Conservation (phyloP, 2,329 filamentous ascomycete species). For the Blastomyces percursus region DNA sequence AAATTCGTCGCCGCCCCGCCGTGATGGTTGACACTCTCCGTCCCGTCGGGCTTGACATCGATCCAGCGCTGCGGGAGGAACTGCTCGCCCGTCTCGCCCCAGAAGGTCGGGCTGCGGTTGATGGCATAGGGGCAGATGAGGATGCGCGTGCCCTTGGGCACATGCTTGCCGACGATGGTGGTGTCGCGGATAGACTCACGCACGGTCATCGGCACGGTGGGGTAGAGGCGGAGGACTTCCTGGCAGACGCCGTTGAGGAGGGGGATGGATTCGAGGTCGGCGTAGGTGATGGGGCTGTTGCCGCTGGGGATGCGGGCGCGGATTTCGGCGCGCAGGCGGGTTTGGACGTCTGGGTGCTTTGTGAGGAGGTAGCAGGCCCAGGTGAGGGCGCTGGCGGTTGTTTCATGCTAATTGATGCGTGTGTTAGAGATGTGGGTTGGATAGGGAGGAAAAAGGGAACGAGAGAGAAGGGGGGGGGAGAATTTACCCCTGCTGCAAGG, state of each 20-base stretch:
- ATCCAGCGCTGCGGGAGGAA: constrained; percentile 75
- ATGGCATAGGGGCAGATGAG: constrained; percentile 57
- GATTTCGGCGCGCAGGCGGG: constrained; percentile 41
- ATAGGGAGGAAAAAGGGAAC: not conserved
- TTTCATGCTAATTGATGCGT: constrained; percentile 37
- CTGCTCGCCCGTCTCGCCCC: constrained; percentile 59
- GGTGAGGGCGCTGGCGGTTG: constrained; percentile 43
- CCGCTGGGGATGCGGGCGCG: constrained; percentile 35
- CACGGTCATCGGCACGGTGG: constrained; percentile 31
- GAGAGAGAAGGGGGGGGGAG: not conserved
- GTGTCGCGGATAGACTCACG: constrained; percentile 33
- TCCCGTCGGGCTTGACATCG: constrained; percentile 42
- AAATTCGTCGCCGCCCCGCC: constrained; percentile 31
- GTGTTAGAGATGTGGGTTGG: constrained; percentile 15
- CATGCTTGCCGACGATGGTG: constrained; percentile 50
- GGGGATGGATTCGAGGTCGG: constrained; percentile 54
- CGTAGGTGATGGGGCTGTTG: constrained; percentile 19
- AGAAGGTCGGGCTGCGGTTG: constrained; percentile 58
- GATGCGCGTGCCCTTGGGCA: constrained; percentile 61
- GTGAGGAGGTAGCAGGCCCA: constrained; percentile 46
- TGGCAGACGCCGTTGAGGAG: constrained; percentile 69
- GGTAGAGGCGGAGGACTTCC: constrained; percentile 51
- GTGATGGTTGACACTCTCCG: constrained; percentile 43
- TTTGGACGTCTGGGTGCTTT: constrained; percentile 40
- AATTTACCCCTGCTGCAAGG: constrained; percentile 29